Base-by-base conservation (phyloP, 768 basidiomycete species). In the Pleurotus tuoliensis region DNA sequence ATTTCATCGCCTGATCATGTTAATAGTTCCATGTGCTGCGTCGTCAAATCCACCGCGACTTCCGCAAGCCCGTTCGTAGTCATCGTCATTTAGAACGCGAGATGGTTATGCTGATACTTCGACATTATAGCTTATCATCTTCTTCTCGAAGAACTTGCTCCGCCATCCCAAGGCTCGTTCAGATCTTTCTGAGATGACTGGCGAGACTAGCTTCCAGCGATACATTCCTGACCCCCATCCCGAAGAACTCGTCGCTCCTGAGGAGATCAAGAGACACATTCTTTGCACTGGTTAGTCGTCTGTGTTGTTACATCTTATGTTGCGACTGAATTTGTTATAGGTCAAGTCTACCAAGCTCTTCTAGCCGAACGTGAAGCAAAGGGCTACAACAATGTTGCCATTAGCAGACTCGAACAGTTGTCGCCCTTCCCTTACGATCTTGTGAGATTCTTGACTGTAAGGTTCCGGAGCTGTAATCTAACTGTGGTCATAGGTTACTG, bases 401-500 rank as follows among this genome's bases (percentile, higher is more conserved):
- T 99, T 66, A 95, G 92, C 63, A 80, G 97, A 48, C 69, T 99
- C 44, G 97, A 99, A 70, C 97, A 99, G 73, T 67, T 98, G 55
- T 95, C 94, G 24, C 97, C 97, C 0, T 92, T 99, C 83, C 97
- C 97, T 48, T 98, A 98, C 67, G 96, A 98, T 64, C 74, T 95
- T 51, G 90, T 94, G 65, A 38, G 84, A 74, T 4, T 16, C 6
- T 51, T 30, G 40, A 55, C 13, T 55, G 6, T 38, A 37, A 15
- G n/a, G n/a, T n/a, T 22, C 44, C 11, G 51, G 37, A 12, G 24
- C 38, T 13, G 41, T 41, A 50, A 45, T 60, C 58, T 47, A 59
- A 13, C 37, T 48, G n/a, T 34, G 16, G 45, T 55, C 61, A 11
- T 59, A 93, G 91, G 68, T 98, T 62, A 94, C 91, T 20, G 90